Conservation (phyloP, 345 rosid genomes). For the Lumnitzera littorea region DNA sequence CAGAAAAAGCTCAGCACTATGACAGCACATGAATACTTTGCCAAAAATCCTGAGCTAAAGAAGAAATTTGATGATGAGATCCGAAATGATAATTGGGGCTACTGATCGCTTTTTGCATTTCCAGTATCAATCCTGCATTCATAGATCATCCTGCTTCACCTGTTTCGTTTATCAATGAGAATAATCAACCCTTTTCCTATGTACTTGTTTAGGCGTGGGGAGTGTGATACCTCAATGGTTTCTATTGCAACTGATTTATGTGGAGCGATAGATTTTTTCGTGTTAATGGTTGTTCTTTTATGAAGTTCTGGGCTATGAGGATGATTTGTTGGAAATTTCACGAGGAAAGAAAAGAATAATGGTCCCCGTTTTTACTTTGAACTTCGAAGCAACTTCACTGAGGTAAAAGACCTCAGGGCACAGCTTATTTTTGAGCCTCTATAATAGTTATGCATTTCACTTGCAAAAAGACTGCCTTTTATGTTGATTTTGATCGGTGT, state of each 20-base stretch:
- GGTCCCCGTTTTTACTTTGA: too few relatives aligned
- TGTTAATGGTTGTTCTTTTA: background rate
- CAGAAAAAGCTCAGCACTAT: conserved; percentile 96
- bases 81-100: conserved; percentile 94
- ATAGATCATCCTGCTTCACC: conserved; percentile 2
- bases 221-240: background rate
- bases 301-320: too few relatives aligned
- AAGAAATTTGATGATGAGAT: conserved; percentile 96
- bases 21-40: conserved; percentile 98
- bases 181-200: conserved; percentile 5
- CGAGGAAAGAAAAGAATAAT: too few relatives aligned
- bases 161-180: conserved; percentile 8
- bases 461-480: too few relatives aligned
- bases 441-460: too few relatives aligned
- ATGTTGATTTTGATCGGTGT: too few relatives aligned
- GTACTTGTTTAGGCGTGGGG: conserved; percentile 10
- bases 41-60: conserved; percentile 88
- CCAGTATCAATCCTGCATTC: background rate
- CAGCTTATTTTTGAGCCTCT: too few relatives aligned
- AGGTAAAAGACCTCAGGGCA: too few relatives aligned
- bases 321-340: too few relatives aligned
- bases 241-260: conserved; percentile 2
- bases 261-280: conserved; percentile 5
- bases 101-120: conserved; percentile 25
- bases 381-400: too few relatives aligned